Base-by-base conservation (phyloP, 805 yeast species). In the Saccharomyces jurei region DNA sequence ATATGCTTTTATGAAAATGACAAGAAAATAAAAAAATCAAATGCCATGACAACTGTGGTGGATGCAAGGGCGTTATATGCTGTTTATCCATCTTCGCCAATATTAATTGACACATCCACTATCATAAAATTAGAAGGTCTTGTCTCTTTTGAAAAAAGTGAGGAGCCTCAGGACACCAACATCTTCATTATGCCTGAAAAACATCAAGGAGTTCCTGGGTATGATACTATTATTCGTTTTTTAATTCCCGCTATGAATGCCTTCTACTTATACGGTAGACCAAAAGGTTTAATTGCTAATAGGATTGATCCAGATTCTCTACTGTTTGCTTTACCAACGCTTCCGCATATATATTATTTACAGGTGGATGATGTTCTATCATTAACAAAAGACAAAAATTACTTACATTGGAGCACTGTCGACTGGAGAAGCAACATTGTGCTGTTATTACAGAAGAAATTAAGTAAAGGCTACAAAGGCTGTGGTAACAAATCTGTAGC, bases 61-160 rank as follows among this genome's bases (percentile, higher is more conserved):
- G 28, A 26, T 46, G 49, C 49, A 27, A 22, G 22, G 49, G 81
- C 89, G 8, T 84, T 89, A 21, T 85, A 86, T 60, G 97, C 99
- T 0, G 83, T 91, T 14, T 94, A 89, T 70, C 99, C 99, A 11
- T 90, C 88, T 64, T 79, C 90, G 50, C 84, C 85, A 27, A 74
- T 81, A 57, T 80, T 92, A 58, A 87, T 94, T 58, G 96, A 92
- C 71, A 83, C 83, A 57, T 83, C 92, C 52, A 89, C 97, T 1
- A 83, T 94, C 80, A 79, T 92, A 66, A 94, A 94, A 67, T 70
- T 92, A 53, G 97, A 91, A 67, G 97, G 97, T 49, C 75, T 79
- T 46, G 88, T 91, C 31, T 72, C 76, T 53, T 86, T 86, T 59
- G 79, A 79, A 53, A 74, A 75, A 54, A 73, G 75, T 49, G 77